Evolutionary conservation across 1,139 yeast genomes (phyloP), one percentile per base, ranked within the genome.

Genomic region (Suhomyces yuchorum): DNA sequence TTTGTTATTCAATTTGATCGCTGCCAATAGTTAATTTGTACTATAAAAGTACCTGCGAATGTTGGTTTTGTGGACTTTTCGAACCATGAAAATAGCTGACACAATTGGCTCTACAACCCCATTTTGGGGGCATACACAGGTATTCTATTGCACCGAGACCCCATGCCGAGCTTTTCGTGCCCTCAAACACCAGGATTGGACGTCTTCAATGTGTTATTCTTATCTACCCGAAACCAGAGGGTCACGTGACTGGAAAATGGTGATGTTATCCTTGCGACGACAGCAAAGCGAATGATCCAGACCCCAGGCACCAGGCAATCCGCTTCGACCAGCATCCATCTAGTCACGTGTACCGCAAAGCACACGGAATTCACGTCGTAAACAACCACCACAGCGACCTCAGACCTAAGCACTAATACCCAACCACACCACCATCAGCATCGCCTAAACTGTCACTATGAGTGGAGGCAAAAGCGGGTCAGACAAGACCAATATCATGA

Each of bases 401-500:
- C 23, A 20, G 7, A 5, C 23, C n/a, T 34, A 19, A 12, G 15
- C 17, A n/a, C 37, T 8, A 18, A 22, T 4, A 14, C 12, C 30
- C 30, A n/a, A 12, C 17, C 26, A 2, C n/a, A 14, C 2, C 39
- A 14, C 14, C 39, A 15, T 17, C n/a, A 37, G 26, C 41, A 38
- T 37, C 34, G 17, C 41, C 41, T 15, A 23, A 33, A 2, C 39
- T 17, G 24, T 12, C 35, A 38, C 11, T 22, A 45, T 42, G 48
- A 44, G 45, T 35, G 30, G 44, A 18, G 18, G 41, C 26, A 42
- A 40, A 36, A 30, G 24, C 30, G 44, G 50, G 38, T 46, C 51
- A 2, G 51, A 49, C 42, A 49, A 44, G 43, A 46, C 50, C 44
- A 49, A 49, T 26, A 67, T 69, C 62, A 66, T 87, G 57, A 80